Base-by-base conservation (phyloP, 306 rosid species). In the Cajanus cajan region DNA sequence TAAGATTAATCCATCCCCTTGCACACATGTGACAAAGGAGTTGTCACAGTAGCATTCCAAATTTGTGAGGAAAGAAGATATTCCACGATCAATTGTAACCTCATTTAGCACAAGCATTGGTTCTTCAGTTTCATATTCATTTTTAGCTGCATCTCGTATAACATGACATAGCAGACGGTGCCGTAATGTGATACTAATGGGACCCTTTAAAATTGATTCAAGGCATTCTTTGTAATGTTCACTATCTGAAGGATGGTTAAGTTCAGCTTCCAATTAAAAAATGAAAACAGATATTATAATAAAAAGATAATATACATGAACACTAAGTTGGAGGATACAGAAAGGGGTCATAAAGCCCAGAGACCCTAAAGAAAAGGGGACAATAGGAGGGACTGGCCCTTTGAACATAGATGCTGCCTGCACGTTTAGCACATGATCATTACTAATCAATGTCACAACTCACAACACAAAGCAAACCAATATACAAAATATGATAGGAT, bases 371-470 rank as follows among this genome's bases (percentile, higher is more conserved):
- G 99, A 95, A 89, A 95, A 93, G 10, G 99, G 93, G 76, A 93
- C 99, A 61, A 95, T 58, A 4, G 98, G 99, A 85, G 99, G 99
- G 83, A 91, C 96, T 5, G 99, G 96, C 59, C 99, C 98, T 85
- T 91, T 95, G 91, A 95, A 95, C 97, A 89, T 89, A 68, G 99
- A 95, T 14, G 98, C 99, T 51, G 98, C 96, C 99, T 95, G 99
- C 87, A 86, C 43, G 77, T 76, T 73, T 63, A 40, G 75, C 14
- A 87, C 67, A 74, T 2, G 15, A 68, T 67, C 40, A 31, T 58
- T 19, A 57, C 19, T 24, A 36, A 44, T 48, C 28, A 77, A 78
- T 51, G 52, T 71, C 72, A 28, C 34, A 28, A 28, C 31, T 71
- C 72, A 28, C 34, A 28, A 28, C 31, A 28, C 31, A 69, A 71